Percentiles rank a stretch among this genome's conserved stretches.
Conservation (phyloP, 192 early-diverging fungal genomes). For the Rhizophagus clarus region DNA sequence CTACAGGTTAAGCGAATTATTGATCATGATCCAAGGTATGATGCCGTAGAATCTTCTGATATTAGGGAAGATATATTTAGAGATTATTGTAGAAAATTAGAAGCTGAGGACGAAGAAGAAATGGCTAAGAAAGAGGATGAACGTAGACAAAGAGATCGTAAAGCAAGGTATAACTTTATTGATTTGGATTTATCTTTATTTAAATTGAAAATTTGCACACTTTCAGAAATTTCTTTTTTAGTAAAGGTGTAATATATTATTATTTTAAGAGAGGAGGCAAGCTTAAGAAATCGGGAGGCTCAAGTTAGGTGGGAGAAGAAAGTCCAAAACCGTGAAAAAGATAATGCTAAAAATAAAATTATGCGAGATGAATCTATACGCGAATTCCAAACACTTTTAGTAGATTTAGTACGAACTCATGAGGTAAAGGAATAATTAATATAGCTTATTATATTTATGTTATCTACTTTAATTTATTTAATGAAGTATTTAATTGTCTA, state of each 20-base stretch:
- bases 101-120: constrained; percentile 40
- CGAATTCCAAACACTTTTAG: constrained; percentile 49
- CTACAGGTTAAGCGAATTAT: constrained; percentile 57
- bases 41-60: constrained; percentile 61
- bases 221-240: background rate
- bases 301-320: constrained; percentile 50
- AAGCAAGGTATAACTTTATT: constrained; percentile 14
- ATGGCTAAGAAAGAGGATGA: constrained; percentile 24
- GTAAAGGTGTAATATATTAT: background rate
- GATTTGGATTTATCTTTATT: background rate
- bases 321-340: constrained; percentile 42
- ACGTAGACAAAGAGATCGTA: constrained; percentile 24
- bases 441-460: background rate
- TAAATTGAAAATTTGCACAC: background rate
- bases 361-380: constrained; percentile 45
- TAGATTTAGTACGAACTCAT: constrained; percentile 54
- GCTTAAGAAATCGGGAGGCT: constrained; percentile 58
- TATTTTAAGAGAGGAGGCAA: constrained; percentile 51
- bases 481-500: background rate
- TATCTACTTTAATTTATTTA: background rate
- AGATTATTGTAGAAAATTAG: constrained; percentile 57
- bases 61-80: constrained; percentile 72
- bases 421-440: constrained; percentile 38
- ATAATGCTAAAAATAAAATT: constrained; percentile 35
- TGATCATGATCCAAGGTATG: constrained; percentile 66